Percentiles rank a stretch among this genome's conserved stretches.
These are phyloP conservation scores for Globisporangium acanthophoron DNA, from an alignment of 352 stramenopile genomes.

Conservation along the genomic window DNA sequence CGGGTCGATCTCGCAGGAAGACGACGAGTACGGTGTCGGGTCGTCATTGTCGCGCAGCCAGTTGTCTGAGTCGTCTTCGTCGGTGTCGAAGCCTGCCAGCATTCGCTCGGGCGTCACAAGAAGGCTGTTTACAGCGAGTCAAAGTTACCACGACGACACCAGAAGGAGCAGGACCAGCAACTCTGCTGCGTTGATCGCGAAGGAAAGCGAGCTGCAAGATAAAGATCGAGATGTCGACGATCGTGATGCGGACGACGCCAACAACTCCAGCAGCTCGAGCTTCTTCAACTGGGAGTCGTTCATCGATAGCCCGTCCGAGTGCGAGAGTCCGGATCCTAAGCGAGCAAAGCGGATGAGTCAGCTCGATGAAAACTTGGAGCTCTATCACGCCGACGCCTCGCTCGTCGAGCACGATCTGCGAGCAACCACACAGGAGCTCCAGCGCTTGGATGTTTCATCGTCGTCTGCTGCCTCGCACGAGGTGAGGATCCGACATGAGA, in stretches of 20 bases:
- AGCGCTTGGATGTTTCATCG: conserved; percentile 3
- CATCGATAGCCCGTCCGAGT: conserved; percentile 46
- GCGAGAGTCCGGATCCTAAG: conserved; percentile 22
- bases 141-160: background rate
- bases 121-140: conserved; percentile 3
- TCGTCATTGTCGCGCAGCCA: conserved; percentile 58
- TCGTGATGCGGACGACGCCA: conserved; percentile 10
- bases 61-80: conserved; percentile 30
- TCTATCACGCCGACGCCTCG: background rate
- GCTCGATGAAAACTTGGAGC: background rate
- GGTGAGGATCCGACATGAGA: conserved; percentile 1
- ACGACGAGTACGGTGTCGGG: conserved; percentile 17
- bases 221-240: background rate
- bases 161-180: background rate
- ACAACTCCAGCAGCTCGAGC: conserved; percentile 10
- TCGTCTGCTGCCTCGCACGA: background rate
- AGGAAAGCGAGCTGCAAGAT: background rate
- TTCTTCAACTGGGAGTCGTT: conserved; percentile 63
- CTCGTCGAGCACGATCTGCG: conserved; percentile 1
- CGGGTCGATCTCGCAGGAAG: conserved; percentile 24
- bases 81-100: conserved; percentile 1
- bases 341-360: conserved; percentile 10
- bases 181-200: background rate
- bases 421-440: conserved; percentile 1
- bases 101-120: background rate